These are phyloP conservation scores for Friedmanniomyces simplex DNA, from an alignment of 495 filamentous ascomycete species.

Conservation along the genomic window DNA sequence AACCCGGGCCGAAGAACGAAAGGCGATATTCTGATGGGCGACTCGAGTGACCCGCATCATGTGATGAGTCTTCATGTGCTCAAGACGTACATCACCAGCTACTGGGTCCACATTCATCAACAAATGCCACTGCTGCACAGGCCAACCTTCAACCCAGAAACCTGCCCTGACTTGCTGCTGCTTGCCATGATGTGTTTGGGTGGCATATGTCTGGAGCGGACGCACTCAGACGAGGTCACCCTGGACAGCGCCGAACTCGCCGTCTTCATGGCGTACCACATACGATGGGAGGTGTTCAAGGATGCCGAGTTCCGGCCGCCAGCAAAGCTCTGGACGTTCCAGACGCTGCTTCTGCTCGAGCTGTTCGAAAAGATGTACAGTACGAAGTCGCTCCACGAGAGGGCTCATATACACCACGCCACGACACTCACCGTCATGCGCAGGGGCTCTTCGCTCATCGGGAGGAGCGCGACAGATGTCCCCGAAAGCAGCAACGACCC, in stretches of 20 bases:
- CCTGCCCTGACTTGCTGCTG: conserved; percentile 73
- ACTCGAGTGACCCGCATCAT: conserved; percentile 60
- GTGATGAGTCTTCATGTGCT: conserved; percentile 86
- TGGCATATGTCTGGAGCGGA: conserved; percentile 75
- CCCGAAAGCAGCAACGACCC: conserved; percentile 59
- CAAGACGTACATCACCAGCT: conserved; percentile 87
- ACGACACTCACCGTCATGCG: conserved; percentile 94
- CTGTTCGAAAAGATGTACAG: conserved; percentile 97
- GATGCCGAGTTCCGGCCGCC: conserved; percentile 86
- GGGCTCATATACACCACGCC: conserved; percentile 94
- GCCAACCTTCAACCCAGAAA: conserved; percentile 83
- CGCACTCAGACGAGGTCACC: conserved; percentile 61
- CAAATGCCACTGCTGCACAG: conserved; percentile 92
- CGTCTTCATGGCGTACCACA: conserved; percentile 80
- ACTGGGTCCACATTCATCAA: conserved; percentile 89
- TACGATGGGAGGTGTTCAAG: conserved; percentile 88
- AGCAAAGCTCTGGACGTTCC: conserved; percentile 96
- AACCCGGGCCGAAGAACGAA: conserved; percentile 65
- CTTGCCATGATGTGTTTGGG: conserved; percentile 92
- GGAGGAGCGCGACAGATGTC: conserved; percentile 77
- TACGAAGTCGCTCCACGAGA: conserved; percentile 80
- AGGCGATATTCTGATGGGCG: conserved; percentile 66
- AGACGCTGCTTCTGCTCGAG: conserved; percentile 79
- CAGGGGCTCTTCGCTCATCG: conserved; percentile 81
- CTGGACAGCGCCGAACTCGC: conserved; percentile 66